Percentiles rank a stretch among this genome's conserved stretches.
phyloP scores from a whole-genome alignment of 768 basidiomycete genomes.

The Hysterangium stoloniferum region DNA sequence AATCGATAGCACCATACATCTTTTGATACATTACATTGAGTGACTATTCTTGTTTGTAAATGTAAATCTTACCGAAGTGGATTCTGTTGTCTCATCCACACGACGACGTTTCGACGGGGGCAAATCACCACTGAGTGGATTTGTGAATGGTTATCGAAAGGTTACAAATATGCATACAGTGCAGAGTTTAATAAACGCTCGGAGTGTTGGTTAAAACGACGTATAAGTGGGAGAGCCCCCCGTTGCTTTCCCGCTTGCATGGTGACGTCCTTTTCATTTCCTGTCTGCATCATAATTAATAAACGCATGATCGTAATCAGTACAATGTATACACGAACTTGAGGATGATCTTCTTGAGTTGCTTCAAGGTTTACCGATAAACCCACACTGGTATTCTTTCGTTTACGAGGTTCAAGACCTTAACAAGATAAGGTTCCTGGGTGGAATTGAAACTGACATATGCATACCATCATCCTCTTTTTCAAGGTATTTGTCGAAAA shows the following conservation, averaged over 20 bases:
- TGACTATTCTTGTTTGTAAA: neutral
- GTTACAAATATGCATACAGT: conserved; percentile 37
- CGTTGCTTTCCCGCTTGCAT: conserved; percentile 93
- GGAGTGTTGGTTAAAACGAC: conserved; percentile 97
- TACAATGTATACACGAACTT: conserved; percentile 38
- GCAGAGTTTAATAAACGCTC: conserved; percentile 80
- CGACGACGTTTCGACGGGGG: conserved; percentile 56
- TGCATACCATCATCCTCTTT: conserved; percentile 85
- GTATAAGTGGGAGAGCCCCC: conserved; percentile 83
- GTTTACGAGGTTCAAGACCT: conserved; percentile 75
- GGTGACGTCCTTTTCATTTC: conserved; percentile 83
- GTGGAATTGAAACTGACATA: neutral
- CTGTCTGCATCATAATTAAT: conserved; percentile 47
- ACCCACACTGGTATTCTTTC: conserved; percentile 59
- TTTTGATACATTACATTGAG: conserved; percentile 13
- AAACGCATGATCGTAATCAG: too few relatives aligned
- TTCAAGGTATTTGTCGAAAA: conserved; percentile 95
- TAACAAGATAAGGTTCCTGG: conserved; percentile 15
- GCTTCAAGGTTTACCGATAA: conserved; percentile 81
- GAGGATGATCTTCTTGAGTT: conserved; percentile 84
- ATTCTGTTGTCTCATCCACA: conserved; percentile 24
- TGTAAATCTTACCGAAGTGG: neutral
- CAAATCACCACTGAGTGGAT: conserved; percentile 52
- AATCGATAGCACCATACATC: conserved; percentile 49
- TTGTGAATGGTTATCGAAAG: neutral